Evolutionary conservation across 2,329 filamentous ascomycete species (phyloP), one percentile per base, ranked within the genome.

Genomic region (Sporothrix phasma): DNA sequence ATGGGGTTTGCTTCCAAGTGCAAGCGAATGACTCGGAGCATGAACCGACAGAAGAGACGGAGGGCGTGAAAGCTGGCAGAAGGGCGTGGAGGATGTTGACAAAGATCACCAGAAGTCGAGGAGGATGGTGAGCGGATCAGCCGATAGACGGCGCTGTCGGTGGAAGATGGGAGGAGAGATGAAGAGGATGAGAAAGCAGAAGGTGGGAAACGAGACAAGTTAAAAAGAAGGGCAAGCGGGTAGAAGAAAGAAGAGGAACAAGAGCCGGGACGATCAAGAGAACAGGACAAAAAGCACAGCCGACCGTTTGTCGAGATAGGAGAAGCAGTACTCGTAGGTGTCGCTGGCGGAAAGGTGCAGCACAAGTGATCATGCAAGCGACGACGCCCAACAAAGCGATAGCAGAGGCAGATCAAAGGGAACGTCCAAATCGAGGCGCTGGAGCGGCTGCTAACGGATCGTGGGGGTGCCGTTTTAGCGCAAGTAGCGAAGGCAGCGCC

Each of bases 11-110:
- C 58, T 46, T 65, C 63, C 65, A 65, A 66, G 66, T 24, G 51
- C 66, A 66, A 67, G 61, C 56, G 64, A 67, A 67, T 67, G 66
- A 67, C 66, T 67, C 66, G 65, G 66, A 62, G 46, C 31, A 65
- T 22, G 37, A n/a, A 58, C 22, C 22, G 5, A 19, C 34, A 43
- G 29, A 17, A 43, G 41, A 13, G 11, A 47, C 24, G 26, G 31
- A 45, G 5, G 49, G 11, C 19, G 22, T 11, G 22, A 37, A 47
- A 58, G 49, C 26, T 62, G 22, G 37, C 53, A 45, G 46, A 54
- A 53, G 11, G 39, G 34, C 22, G 54, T 58, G 17, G 37, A 63
- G 51, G 29, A 22, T 46, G 56, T 39, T 59, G 24, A 56, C 22
- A 19, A 56, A 39, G 37, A 56, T 22, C 31, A 54, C 24, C 19